A percentile compares a stretch with the other conserved stretches of the same genome.
Conservation (phyloP, 805 yeast species). For the Candida methanosorbosa region DNA sequence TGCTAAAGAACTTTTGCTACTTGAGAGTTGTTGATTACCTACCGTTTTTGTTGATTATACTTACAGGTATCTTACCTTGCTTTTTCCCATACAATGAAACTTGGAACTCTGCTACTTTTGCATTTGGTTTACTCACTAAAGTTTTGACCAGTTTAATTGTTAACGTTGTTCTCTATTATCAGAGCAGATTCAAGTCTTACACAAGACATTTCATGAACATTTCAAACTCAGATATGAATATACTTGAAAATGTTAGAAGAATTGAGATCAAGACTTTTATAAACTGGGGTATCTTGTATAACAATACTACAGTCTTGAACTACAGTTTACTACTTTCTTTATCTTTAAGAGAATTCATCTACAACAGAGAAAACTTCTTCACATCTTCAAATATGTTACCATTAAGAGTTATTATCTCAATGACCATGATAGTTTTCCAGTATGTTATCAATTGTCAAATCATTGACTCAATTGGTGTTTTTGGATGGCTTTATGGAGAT, state of each 20-base stretch:
- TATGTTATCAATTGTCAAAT: constrained; percentile 64
- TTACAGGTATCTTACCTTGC: constrained; percentile 34
- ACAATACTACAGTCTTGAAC: constrained; percentile 6
- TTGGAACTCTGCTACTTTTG: constrained; percentile 23
- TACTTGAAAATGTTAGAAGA: constrained; percentile 2
- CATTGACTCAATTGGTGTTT: constrained; percentile 63
- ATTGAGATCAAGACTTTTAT: constrained; percentile 37
- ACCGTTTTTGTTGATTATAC: constrained; percentile 34
- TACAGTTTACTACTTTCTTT: constrained; percentile 7
- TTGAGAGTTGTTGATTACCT: constrained; percentile 58
- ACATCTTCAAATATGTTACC: constrained; percentile 32
- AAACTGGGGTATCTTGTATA: constrained; percentile 64
- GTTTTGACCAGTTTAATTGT: constrained; percentile 41
- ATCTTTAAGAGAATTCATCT: constrained; percentile 6
- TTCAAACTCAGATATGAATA: constrained; percentile 41
- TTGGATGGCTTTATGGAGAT: constrained; percentile 90
- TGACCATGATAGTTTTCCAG: constrained; percentile 47
- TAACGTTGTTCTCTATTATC: constrained; percentile 44
- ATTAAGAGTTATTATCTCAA: constrained; percentile 52
- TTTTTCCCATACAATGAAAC: constrained; percentile 20
- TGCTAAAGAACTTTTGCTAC: constrained; percentile 53
- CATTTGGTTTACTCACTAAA: constrained; percentile 33
- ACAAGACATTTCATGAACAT: constrained; percentile 61
- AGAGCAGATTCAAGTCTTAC: constrained; percentile 52
- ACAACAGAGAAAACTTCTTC: background rate